Conservation (phyloP, 345 rosid genomes). For the Euphorbia pulcherrima region DNA sequence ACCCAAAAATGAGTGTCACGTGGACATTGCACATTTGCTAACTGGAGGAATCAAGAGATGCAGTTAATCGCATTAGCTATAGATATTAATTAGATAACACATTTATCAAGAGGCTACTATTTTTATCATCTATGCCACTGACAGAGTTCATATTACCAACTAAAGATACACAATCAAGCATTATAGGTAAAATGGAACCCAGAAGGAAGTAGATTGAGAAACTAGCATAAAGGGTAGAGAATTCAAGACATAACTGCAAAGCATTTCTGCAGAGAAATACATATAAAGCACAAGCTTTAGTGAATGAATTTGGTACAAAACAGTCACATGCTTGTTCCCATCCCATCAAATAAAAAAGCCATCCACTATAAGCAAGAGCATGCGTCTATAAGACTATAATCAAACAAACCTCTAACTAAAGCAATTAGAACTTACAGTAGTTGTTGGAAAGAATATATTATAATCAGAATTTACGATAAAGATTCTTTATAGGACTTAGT, state of each 20-base stretch:
- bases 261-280: not conserved
- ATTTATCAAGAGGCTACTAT: slow-evolving; percentile 1
- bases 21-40: slow-evolving; percentile 75
- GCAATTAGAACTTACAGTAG: not conserved
- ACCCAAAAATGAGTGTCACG: slow-evolving; percentile 87
- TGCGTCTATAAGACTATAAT: not conserved
- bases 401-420: not conserved
- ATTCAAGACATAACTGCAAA: not conserved
- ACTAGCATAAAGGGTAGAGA: not conserved
- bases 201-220: not conserved
- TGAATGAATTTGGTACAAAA: not conserved
- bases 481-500: not conserved
- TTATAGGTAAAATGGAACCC: not conserved
- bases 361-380: not conserved
- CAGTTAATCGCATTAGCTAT: slow-evolving; percentile 9
- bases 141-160: not conserved
- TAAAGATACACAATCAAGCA: not conserved
- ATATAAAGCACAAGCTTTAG: not conserved
- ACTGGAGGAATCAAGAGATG: slow-evolving; percentile 34
- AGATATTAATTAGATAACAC: no score
- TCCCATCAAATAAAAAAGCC: not conserved
- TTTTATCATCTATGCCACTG: not conserved
- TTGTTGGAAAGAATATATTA: not conserved
- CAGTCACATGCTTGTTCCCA: not conserved
- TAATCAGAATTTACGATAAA: not conserved